Evolutionary conservation across 2,329 filamentous ascomycete species (phyloP).

Genomic region (Amylocarpus encephaloides): DNA sequence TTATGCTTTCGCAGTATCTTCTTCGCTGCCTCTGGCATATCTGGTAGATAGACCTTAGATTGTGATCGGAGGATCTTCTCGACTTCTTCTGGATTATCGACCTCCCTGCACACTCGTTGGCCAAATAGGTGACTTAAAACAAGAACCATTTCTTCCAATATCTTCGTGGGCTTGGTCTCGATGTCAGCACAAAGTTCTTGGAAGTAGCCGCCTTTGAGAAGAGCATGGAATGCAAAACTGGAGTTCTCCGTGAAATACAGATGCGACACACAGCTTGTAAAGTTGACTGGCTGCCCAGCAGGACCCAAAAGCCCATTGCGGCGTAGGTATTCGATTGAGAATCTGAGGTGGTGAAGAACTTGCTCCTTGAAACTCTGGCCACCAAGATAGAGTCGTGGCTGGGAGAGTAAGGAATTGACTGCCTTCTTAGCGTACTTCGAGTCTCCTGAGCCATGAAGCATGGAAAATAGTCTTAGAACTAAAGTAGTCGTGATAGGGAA

Average conservation of each 20-base stretch:
- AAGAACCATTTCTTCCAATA: conserved; percentile 56
- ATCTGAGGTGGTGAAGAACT: conserved; percentile 69
- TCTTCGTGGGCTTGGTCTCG: conserved; percentile 40
- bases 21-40: conserved; percentile 51
- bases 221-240: conserved; percentile 67
- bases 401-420: conserved; percentile 61
- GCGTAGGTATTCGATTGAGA: conserved; percentile 74
- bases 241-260: conserved; percentile 73
- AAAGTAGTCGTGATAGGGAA: conserved; percentile 72
- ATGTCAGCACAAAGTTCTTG: conserved; percentile 55
- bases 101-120: conserved; percentile 45
- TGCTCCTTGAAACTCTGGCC: conserved; percentile 61
- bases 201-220: conserved; percentile 67
- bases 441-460: conserved; percentile 60
- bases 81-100: conserved; percentile 43
- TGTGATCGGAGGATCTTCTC: conserved; percentile 49
- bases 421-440: conserved; percentile 55
- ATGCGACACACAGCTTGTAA: conserved; percentile 63
- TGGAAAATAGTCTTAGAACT: conserved; percentile 59
- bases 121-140: conserved; percentile 67
- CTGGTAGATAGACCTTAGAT: conserved; percentile 59
- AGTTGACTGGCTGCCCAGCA: conserved; percentile 61
- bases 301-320: conserved; percentile 59
- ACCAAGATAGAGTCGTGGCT: conserved; percentile 64
- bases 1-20: conserved; percentile 57